Percentiles rank a stretch among this genome's conserved stretches.
phyloP scores from a whole-genome alignment of 1,284 basidiomycete genomes.

The Sanghuangporus sanghuang region DNA sequence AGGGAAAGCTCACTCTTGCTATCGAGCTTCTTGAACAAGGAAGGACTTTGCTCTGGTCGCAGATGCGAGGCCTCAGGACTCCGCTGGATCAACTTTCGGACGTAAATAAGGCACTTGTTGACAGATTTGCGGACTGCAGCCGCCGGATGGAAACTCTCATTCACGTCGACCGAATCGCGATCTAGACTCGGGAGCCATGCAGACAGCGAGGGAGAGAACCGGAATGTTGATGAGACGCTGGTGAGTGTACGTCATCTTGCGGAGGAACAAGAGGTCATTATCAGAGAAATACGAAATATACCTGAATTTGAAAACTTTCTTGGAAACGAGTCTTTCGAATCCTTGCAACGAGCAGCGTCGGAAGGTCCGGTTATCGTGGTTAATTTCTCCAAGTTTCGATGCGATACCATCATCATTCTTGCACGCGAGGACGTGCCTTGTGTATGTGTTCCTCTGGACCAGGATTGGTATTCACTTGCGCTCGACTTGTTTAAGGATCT shows the following conservation, averaged over 20 bases:
- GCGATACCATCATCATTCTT: neutral
- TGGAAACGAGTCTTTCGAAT: neutral
- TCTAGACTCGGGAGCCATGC: neutral
- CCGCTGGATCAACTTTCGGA: neutral
- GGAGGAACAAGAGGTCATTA: slow-evolving; percentile 1
- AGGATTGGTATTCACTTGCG: neutral
- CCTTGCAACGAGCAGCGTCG: slow-evolving; percentile 12
- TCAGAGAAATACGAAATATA: slow-evolving; percentile 4
- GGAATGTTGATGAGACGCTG: neutral
- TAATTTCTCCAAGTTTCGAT: slow-evolving; percentile 3
- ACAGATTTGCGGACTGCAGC: neutral
- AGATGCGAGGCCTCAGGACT: neutral
- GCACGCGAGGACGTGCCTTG: neutral
- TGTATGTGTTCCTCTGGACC: neutral
- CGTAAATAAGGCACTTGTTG: neutral
- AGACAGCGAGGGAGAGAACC: neutral
- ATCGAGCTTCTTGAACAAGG: slow-evolving; percentile 7
- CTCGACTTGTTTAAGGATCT: neutral
- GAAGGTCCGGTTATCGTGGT: slow-evolving; percentile 10
- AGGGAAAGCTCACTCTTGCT: neutral
- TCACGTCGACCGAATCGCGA: neutral
- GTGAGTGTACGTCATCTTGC: neutral
- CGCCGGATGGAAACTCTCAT: neutral
- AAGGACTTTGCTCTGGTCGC: slow-evolving; percentile 1
- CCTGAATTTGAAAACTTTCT: slow-evolving; percentile 13